Conservation (phyloP, 441 rosid genomes). For the Gossypium schwendimanii region DNA sequence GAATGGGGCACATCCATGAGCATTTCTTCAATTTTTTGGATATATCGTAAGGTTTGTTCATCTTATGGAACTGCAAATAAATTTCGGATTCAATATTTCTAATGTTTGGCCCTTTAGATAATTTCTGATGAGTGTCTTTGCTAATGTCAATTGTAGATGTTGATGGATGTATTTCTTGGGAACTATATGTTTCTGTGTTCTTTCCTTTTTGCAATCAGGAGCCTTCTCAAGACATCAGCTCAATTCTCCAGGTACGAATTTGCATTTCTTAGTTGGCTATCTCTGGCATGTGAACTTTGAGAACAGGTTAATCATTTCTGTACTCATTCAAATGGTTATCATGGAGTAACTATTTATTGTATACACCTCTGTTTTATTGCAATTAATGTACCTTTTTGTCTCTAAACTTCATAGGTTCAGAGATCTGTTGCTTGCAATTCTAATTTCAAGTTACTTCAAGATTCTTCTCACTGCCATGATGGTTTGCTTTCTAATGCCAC, state of each 20-base stretch:
- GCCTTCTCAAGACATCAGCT: slow-evolving; percentile 28
- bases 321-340: background rate
- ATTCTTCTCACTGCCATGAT: slow-evolving; percentile 57
- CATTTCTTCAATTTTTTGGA: slow-evolving; percentile 30
- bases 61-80: background rate
- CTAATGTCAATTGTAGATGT: slow-evolving; percentile 30
- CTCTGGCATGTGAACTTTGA: background rate
- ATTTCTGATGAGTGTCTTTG: slow-evolving; percentile 4
- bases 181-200: slow-evolving; percentile 45
- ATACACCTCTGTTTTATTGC: background rate
- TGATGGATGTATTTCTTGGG: slow-evolving; percentile 43
- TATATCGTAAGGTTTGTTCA: slow-evolving; percentile 31
- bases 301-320: background rate
- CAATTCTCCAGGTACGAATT: slow-evolving; percentile 37
- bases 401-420: slow-evolving; percentile 32
- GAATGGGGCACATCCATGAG: slow-evolving; percentile 32
- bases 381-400: background rate
- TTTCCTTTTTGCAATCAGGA: slow-evolving; percentile 39
- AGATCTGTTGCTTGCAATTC: slow-evolving; percentile 43
- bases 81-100: background rate
- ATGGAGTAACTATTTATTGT: background rate
- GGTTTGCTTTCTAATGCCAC: slow-evolving; percentile 35
- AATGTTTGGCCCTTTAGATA: slow-evolving; percentile 9
- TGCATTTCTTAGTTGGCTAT: background rate
- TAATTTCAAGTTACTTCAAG: slow-evolving; percentile 79